Evolutionary conservation across 768 basidiomycete species (phyloP).

Genomic region (Suillus plorans): DNA sequence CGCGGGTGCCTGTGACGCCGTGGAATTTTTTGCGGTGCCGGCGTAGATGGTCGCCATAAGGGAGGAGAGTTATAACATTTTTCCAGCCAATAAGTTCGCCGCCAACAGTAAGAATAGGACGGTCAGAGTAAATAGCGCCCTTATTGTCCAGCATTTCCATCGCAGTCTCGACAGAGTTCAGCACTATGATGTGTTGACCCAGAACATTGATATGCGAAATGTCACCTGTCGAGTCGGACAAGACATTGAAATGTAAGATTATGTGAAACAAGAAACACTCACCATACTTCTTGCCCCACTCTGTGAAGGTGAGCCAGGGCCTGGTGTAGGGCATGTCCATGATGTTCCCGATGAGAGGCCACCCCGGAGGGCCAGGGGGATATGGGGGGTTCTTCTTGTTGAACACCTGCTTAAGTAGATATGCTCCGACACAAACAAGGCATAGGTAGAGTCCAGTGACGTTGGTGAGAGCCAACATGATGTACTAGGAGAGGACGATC

Average conservation of each 20-base stretch:
- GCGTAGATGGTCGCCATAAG: slow-evolving; percentile 41
- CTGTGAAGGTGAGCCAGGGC: slow-evolving; percentile 44
- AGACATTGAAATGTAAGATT: not conserved
- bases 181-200: slow-evolving; percentile 56
- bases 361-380: slow-evolving; percentile 47
- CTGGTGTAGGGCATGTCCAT: slow-evolving; percentile 47
- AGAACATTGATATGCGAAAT: slow-evolving; percentile 60
- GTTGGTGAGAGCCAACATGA: slow-evolving; percentile 12
- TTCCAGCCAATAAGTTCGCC: slow-evolving; percentile 35
- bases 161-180: slow-evolving; percentile 52
- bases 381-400: slow-evolving; percentile 24
- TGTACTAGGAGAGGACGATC: not conserved
- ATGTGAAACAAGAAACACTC: not conserved
- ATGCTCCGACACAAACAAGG: slow-evolving; percentile 28
- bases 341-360: slow-evolving; percentile 48
- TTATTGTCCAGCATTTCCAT: slow-evolving; percentile 65
- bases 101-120: slow-evolving; percentile 47
- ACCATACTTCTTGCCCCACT: slow-evolving; percentile 49
- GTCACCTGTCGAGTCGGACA: slow-evolving; percentile 47
- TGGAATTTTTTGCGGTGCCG: slow-evolving; percentile 42
- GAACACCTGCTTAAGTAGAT: slow-evolving; percentile 23
- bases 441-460: slow-evolving; percentile 33
- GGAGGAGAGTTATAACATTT: slow-evolving; percentile 34
- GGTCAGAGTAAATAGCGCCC: slow-evolving; percentile 64
- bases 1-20: slow-evolving; percentile 40